Conservation (phyloP, 129 eudicot genomes). For the Flaveria linearis region DNA sequence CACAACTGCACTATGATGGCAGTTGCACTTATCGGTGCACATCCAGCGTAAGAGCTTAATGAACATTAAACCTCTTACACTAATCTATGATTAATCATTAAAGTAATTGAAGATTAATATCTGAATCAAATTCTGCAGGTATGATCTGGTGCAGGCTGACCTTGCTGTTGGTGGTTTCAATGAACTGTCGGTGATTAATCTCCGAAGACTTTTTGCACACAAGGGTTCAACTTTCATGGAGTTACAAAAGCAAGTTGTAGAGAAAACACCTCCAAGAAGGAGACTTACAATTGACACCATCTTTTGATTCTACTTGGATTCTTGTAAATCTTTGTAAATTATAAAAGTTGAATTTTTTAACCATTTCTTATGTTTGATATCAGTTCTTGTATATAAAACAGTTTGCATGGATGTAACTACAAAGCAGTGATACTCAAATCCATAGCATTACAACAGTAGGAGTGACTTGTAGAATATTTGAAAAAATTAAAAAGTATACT, state of each 20-base stretch:
- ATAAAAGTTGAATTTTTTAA: constrained; percentile 20
- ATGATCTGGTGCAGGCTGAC: constrained; percentile 89
- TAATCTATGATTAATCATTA: neutral
- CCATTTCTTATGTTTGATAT: constrained; percentile 8
- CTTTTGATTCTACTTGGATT: constrained; percentile 41
- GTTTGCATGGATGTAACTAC: constrained; percentile 19
- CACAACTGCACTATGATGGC: constrained; percentile 99
- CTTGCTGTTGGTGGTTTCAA: constrained; percentile 85
- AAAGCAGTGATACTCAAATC: constrained; percentile 17
- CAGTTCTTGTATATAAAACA: constrained; percentile 27
- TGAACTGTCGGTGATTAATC: constrained; percentile 89
- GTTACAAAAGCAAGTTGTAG: constrained; percentile 73
- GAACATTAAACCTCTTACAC: neutral
- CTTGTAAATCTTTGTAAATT: constrained; percentile 41
- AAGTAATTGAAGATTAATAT: neutral
- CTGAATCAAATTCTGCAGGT: constrained; percentile 55
- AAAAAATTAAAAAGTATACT: too few species aligned
- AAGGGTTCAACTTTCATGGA: constrained; percentile 87
- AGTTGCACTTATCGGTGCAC: constrained; percentile 85
- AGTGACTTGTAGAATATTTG: too few species aligned
- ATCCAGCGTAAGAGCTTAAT: constrained; percentile 73
- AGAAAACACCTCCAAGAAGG: constrained; percentile 70
- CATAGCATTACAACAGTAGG: neutral
- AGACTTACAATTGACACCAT: constrained; percentile 80
- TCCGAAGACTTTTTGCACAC: constrained; percentile 76